Percentiles rank a stretch among this genome's conserved stretches.
These are phyloP conservation scores for Akanthomyces lecanii DNA, from an alignment of 2,329 filamentous ascomycete genomes.

Conservation along the genomic window DNA sequence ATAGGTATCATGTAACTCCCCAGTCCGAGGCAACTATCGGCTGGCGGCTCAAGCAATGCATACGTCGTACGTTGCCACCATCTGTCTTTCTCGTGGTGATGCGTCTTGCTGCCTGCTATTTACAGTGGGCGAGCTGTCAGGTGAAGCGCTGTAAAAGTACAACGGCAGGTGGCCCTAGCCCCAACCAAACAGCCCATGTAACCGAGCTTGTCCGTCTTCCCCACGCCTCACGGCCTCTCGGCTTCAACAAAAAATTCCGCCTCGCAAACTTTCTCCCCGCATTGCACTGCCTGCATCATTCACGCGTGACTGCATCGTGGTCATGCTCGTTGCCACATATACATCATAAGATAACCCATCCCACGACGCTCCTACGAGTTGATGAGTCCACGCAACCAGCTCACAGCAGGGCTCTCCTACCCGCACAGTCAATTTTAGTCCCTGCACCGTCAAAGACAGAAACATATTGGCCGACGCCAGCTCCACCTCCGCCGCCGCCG, in stretches of 20 bases:
- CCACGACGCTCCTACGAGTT: too few relatives aligned
- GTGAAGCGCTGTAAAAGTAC: too few relatives aligned
- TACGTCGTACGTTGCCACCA: neutral
- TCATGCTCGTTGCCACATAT: neutral
- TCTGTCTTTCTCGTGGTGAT: neutral
- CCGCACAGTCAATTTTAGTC: neutral
- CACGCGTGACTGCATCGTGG: neutral
- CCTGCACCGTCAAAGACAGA: neutral
- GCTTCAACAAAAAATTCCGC: conserved; percentile 13
- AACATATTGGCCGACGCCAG: neutral
- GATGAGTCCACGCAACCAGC: neutral
- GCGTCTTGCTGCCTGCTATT: neutral
- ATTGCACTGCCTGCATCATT: neutral
- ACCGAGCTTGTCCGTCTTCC: neutral
- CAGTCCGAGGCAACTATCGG: conserved; percentile 3
- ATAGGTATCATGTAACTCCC: conserved; percentile 1
- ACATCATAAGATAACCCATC: too few relatives aligned
- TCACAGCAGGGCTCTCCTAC: neutral
- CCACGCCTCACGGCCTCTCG: conserved; percentile 5
- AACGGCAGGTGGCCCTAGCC: neutral
- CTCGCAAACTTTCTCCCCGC: neutral
- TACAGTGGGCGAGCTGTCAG: too few relatives aligned
- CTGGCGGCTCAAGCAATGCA: neutral
- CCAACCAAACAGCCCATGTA: conserved; percentile 11
- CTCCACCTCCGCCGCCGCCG: too few relatives aligned